Evolutionary conservation across 1,284 basidiomycete genomes (phyloP), one percentile per base, ranked within the genome.

Genomic region (Mycosarcoma mackinlayi): DNA sequence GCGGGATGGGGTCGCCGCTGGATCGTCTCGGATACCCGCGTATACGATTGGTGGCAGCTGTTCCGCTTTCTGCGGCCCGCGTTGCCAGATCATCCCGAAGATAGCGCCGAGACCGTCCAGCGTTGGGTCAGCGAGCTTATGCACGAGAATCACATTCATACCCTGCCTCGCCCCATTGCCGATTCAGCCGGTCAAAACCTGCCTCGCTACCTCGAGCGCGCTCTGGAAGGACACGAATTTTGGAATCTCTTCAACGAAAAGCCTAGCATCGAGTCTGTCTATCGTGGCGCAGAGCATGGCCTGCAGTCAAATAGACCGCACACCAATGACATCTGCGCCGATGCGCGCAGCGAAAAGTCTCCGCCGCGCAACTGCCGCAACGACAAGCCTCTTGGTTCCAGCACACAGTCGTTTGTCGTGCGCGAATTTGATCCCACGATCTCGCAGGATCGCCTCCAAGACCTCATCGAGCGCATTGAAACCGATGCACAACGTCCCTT

Each of bases 31-130:
- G 73, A 76, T 33, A 48, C 53, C 14, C 38, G 51, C 18, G 53
- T 73, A 9, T 76, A 76, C 47, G 73, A 76, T 34, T 76, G 73
- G 73, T 76, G 73, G 73, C 70, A 67, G 44, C 58, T 76, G 21
- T 56, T 66, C 58, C 46, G 58, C 45, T 66, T 59, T 19, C 45
- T 72, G 6, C 56, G 58, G 25, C 69, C 69, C 3, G 49, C 41
- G 2, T 8, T 72, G 8, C 69, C 69, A 6, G 69, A 66, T 19
- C 63, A 72, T 30, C 58, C 53, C 11, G 46, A 63, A 9, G 67
- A 70, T 28, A 64, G 61, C 13, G 49, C 57, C 13, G 48, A 66
- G 23, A 57, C 61, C 0, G 63, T 55, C 33, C 47, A 58, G 27
- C 28, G 44, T 0, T 75, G 73, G 73, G 68, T 65, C 13, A 27